Evolutionary conservation across 2,329 filamentous ascomycete species (phyloP).

Genomic region (Hyphodiscus sp.): DNA sequence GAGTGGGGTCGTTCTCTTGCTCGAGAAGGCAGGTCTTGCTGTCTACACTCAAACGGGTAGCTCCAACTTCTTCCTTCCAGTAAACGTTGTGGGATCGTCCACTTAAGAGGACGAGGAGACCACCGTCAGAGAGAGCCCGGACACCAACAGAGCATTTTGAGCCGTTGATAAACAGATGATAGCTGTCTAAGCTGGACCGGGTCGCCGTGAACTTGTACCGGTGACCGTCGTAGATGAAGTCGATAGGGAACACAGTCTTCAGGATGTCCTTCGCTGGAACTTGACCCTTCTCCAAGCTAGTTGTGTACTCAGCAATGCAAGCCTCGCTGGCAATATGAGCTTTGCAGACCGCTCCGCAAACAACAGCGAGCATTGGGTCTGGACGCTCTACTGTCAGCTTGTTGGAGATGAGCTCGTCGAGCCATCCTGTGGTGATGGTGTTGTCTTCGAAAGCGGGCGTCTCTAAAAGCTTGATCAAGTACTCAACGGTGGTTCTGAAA

Average conservation of each 20-base stretch:
- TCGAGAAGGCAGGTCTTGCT: conserved; percentile 97
- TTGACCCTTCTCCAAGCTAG: conserved; percentile 91
- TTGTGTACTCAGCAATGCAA: conserved; percentile 80
- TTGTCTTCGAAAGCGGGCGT: conserved; percentile 98
- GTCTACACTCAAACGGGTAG: conserved; percentile 91
- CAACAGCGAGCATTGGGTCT: conserved; percentile 86
- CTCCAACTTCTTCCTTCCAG: conserved; percentile 98
- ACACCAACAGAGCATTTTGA: conserved; percentile 94
- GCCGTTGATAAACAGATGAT: conserved; percentile 97
- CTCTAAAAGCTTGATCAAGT: conserved; percentile 96
- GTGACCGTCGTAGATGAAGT: conserved; percentile 96
- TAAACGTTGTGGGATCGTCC: conserved; percentile 97
- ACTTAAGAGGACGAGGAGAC: conserved; percentile 81
- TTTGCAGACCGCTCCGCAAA: conserved; percentile 91
- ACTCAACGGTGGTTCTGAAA: conserved; percentile 97
- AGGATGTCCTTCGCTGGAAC: conserved; percentile 94
- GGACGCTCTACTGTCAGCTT: conserved; percentile 94
- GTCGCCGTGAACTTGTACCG: conserved; percentile 99
- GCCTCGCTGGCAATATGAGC: conserved; percentile 90
- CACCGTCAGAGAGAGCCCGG: conserved; percentile 86
- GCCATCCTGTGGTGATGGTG: conserved; percentile 97
- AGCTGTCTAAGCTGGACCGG: conserved; percentile 84
- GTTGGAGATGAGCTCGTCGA: conserved; percentile 97
- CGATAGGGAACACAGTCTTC: conserved; percentile 94
- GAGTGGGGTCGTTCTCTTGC: conserved; percentile 98